Percentiles rank a stretch among this genome's conserved stretches.
These are phyloP conservation scores for Ogataea trehaloabstinens DNA, from an alignment of 805 yeast genomes.

Conservation along the genomic window DNA sequence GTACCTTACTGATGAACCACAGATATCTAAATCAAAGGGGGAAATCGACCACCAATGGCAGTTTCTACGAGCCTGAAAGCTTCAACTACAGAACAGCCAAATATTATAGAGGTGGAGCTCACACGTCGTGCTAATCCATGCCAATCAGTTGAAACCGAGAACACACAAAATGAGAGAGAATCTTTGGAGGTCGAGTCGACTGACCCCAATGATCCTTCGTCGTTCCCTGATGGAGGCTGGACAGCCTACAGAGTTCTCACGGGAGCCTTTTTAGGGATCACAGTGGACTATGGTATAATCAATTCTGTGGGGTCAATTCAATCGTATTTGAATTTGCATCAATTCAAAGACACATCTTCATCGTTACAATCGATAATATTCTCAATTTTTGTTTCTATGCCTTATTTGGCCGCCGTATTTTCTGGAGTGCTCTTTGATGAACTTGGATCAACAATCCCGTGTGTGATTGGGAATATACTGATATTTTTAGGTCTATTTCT, in stretches of 20 bases:
- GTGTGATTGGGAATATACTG: constrained; percentile 32
- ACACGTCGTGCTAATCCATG: not conserved
- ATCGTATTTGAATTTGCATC: constrained; percentile 53
- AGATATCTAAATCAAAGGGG: no score
- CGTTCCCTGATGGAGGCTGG: constrained; percentile 57
- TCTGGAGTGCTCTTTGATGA: constrained; percentile 43
- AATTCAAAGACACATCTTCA: constrained; percentile 43
- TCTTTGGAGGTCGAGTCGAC: not conserved
- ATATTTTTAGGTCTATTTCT: constrained; percentile 36
- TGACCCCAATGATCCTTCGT: constrained; percentile 8
- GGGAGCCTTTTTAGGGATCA: constrained; percentile 56
- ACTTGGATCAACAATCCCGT: constrained; percentile 38
- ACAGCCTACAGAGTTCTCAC: constrained; percentile 36
- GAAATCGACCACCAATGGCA: no score
- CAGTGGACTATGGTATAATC: constrained; percentile 56
- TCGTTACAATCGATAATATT: constrained; percentile 62
- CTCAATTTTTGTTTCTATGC: constrained; percentile 48
- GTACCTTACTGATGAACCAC: no score
- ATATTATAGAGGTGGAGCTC: not conserved
- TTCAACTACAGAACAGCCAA: not conserved
- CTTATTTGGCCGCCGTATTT: constrained; percentile 39
- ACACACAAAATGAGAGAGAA: not conserved
- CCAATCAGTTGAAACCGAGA: not conserved
- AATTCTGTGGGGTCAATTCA: constrained; percentile 62
- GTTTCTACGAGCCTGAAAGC: no score